Evolutionary conservation across 2,329 filamentous ascomycete genomes (phyloP).

Genomic region (Colletotrichum orbiculare): DNA sequence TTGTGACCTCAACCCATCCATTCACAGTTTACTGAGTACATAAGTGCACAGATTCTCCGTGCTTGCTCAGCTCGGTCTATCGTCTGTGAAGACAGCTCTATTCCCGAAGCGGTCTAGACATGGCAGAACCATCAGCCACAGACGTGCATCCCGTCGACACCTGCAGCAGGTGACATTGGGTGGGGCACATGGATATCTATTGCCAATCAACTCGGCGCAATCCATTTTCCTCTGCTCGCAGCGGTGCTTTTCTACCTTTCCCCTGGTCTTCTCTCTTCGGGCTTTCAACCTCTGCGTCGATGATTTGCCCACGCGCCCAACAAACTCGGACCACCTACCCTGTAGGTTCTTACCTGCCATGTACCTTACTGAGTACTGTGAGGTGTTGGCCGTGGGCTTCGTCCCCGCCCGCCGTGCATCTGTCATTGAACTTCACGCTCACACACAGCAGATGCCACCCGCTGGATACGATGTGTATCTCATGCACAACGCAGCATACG

Average conservation of each 20-base stretch:
- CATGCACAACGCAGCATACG: no score
- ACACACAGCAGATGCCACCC: no score
- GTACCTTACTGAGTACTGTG: not conserved
- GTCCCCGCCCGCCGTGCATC: no score
- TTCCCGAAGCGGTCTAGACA: not conserved
- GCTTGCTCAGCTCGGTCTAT: not conserved
- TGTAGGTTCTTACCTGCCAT: constrained; percentile 4
- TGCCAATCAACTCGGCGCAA: constrained; percentile 33
- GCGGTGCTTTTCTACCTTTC: not conserved
- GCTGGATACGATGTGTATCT: no score
- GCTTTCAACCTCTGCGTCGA: constrained; percentile 8
- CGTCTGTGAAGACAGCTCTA: constrained; percentile 1
- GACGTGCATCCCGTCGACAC: constrained; percentile 24
- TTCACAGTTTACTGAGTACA: not conserved
- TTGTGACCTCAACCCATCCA: not conserved
- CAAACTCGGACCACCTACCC: constrained; percentile 7
- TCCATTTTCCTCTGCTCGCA: constrained; percentile 10
- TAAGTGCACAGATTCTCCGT: not conserved
- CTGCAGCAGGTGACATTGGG: constrained; percentile 5
- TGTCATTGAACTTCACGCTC: no score
- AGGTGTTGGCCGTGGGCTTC: no score
- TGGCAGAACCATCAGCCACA: constrained; percentile 25
- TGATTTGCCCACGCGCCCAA: constrained; percentile 10
- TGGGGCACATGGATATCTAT: constrained; percentile 26
- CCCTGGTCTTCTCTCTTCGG: constrained; percentile 2